Percentiles rank a stretch among this genome's conserved stretches.
phyloP scores from a whole-genome alignment of 768 basidiomycete genomes.

The Hortiboletus campestris region DNA sequence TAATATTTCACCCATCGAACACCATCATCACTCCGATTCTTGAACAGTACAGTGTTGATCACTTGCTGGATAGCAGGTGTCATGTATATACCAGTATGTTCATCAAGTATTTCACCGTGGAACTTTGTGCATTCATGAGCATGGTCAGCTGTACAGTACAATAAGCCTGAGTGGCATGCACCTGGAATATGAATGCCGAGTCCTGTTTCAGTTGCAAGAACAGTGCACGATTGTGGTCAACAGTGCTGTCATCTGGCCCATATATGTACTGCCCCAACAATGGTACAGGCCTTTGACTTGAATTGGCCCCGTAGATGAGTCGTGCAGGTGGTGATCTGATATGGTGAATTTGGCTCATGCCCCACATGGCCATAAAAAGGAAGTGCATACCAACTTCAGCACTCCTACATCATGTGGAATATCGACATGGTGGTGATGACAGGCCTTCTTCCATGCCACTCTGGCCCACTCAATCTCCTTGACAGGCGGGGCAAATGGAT shows the following conservation, averaged over 20 bases:
- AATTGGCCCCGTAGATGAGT: not conserved
- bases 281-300: not conserved
- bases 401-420: not conserved
- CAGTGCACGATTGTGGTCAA: not conserved
- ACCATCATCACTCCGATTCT: not conserved
- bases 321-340: not conserved
- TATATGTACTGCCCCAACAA: not conserved
- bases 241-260: not conserved
- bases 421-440: not conserved
- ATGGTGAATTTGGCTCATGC: not conserved
- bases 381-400: not conserved
- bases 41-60: not conserved
- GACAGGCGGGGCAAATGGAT: not conserved
- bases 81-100: not conserved
- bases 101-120: not conserved
- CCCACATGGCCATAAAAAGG: not conserved
- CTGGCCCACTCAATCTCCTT: not conserved
- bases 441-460: not conserved
- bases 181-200: not conserved
- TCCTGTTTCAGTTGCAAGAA: not conserved
- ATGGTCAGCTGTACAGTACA: no score
- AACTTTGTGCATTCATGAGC: not conserved
- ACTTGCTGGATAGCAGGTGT: not conserved
- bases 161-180: not conserved
- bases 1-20: not conserved